Percentiles rank a stretch among this genome's conserved stretches.
Evolutionary conservation across 495 filamentous ascomycete species (phyloP).

Genomic region (Gamarada debralockiae): DNA sequence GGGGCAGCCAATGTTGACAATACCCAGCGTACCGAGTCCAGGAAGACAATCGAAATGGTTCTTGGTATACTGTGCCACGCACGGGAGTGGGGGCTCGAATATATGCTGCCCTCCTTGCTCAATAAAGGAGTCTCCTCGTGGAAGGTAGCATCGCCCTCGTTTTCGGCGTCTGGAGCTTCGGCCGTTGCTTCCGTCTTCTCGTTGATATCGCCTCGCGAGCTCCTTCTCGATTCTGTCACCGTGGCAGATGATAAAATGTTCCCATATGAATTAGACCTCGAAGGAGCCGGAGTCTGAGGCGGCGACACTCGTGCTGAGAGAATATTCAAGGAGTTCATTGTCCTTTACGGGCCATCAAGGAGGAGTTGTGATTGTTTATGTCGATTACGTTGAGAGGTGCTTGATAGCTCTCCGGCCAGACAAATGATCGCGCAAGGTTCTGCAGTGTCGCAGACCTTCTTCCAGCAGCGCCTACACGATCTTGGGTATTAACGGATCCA

Average conservation of each 20-base stretch:
- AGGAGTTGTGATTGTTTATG: background rate
- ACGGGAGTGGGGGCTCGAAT: conserved; percentile 32
- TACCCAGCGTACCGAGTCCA: conserved; percentile 68
- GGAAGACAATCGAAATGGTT: conserved; percentile 50
- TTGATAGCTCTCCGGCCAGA: too few relatives aligned
- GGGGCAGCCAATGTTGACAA: conserved; percentile 75
- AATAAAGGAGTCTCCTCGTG: conserved; percentile 71
- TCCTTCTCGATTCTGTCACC: conserved; percentile 27
- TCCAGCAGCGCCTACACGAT: too few relatives aligned
- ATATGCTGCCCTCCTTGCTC: conserved; percentile 30
- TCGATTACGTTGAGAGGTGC: too few relatives aligned
- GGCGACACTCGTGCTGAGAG: conserved; percentile 78
- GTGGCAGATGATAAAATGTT: conserved; percentile 45
- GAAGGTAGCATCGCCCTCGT: conserved; percentile 30
- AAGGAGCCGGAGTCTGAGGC: conserved; percentile 49
- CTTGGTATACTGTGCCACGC: conserved; percentile 53
- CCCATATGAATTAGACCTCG: conserved; percentile 63
- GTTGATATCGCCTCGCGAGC: conserved; percentile 38
- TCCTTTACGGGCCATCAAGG: conserved; percentile 35
- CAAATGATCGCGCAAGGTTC: too few relatives aligned
- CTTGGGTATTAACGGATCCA: too few relatives aligned
- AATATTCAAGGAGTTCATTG: conserved; percentile 98
- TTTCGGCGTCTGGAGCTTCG: conserved; percentile 32
- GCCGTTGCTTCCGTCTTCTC: conserved; percentile 39
- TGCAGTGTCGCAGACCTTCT: too few relatives aligned